A percentile compares a stretch with the other conserved stretches of the same genome.
Conservation (phyloP, 2,329 filamentous ascomycete species). For the Aspergillus alliaceus region DNA sequence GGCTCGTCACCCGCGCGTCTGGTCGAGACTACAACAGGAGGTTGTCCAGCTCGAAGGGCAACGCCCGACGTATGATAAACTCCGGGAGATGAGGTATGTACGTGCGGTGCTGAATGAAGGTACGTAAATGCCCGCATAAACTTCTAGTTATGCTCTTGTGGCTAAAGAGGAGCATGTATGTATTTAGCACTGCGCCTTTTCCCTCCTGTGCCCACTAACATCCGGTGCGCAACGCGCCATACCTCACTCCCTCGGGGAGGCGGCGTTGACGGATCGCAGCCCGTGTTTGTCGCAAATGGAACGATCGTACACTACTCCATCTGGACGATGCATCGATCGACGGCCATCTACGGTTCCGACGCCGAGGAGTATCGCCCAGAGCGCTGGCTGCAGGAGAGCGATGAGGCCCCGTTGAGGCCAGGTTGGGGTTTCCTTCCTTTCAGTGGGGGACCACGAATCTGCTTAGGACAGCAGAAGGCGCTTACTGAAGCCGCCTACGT, state of each 20-base stretch:
- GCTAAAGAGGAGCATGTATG: too few relatives aligned
- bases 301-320: neutral
- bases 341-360: neutral
- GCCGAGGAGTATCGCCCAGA: neutral
- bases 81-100: neutral
- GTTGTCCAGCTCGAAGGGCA: neutral
- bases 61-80: neutral
- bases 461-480: neutral
- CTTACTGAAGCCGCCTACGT: neutral
- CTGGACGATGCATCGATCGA: neutral
- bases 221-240: neutral
- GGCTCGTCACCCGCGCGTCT: neutral
- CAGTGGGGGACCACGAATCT: neutral
- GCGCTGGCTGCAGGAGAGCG: neutral
- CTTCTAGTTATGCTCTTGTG: too few relatives aligned
- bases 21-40: neutral
- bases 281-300: neutral
- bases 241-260: neutral
- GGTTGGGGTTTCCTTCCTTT: neutral
- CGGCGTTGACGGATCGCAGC: neutral
- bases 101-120: neutral
- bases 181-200: neutral
- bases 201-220: neutral
- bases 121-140: too few relatives aligned
- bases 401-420: neutral